Conservation (phyloP, 108 stramenopile genomes). For the Schizochytrium sp. region DNA sequence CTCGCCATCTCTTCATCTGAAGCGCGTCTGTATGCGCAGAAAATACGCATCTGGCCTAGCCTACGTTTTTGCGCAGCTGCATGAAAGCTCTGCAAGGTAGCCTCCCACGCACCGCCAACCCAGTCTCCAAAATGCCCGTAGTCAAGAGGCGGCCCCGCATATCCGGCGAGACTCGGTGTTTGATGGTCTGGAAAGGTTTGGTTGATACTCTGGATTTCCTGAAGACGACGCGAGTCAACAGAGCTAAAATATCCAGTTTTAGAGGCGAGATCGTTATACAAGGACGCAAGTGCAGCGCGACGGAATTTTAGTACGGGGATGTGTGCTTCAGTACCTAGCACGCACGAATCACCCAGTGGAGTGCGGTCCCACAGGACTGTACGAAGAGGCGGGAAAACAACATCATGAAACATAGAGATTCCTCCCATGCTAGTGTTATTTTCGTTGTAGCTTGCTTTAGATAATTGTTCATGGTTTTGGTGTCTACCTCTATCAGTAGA, state of each 20-base stretch:
- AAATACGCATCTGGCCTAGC: constrained; percentile 9
- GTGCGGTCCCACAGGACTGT: constrained; percentile 54
- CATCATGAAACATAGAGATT: background rate
- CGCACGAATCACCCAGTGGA: constrained; percentile 9
- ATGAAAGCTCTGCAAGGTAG: constrained; percentile 12
- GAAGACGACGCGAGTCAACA: background rate
- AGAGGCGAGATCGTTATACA: constrained; percentile 7
- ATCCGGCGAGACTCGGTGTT: constrained; percentile 40
- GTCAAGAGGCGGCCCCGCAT: background rate
- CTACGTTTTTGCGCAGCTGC: constrained; percentile 2
- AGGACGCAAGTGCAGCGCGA: constrained; percentile 34
- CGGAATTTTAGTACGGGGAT: constrained; percentile 12
- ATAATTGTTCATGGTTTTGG: too few species aligned
- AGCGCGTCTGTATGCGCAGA: background rate
- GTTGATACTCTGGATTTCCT: background rate
- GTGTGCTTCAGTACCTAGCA: constrained; percentile 24
- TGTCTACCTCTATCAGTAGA: too few species aligned
- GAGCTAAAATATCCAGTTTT: background rate
- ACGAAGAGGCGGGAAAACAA: constrained; percentile 18
- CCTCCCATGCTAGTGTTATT: background rate
- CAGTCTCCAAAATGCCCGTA: background rate
- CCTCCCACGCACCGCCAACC: constrained; percentile 52
- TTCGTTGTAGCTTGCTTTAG: background rate
- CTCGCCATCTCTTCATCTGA: background rate
- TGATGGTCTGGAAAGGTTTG: background rate